phyloP scores from a whole-genome alignment of 495 filamentous ascomycete genomes.

The Penicillium angulare region DNA sequence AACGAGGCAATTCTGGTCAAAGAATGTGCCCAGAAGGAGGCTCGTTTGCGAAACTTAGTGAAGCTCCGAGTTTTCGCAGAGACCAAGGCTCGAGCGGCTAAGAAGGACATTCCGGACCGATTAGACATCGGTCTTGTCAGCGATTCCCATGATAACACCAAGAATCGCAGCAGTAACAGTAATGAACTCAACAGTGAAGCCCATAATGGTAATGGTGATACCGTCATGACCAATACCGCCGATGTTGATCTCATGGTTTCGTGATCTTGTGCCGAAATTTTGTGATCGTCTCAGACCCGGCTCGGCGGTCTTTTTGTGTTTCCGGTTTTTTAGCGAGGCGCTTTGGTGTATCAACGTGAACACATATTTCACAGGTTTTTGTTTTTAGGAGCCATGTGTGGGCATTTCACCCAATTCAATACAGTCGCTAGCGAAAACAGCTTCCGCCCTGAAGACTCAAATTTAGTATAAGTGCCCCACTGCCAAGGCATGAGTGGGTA shows the following conservation, averaged over 20 bases:
- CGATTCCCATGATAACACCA: conserved; percentile 32
- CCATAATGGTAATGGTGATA: conserved; percentile 37
- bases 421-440: too few species aligned
- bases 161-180: conserved; percentile 20
- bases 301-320: too few species aligned
- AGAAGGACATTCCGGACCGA: conserved; percentile 69
- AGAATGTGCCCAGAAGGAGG: conserved; percentile 70
- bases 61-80: conserved; percentile 85
- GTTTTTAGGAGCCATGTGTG: too few species aligned
- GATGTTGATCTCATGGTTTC: conserved; percentile 63
- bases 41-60: conserved; percentile 75
- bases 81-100: conserved; percentile 66
- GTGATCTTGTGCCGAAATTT: conserved; percentile 9
- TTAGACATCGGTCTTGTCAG: conserved; percentile 68
- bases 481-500: too few species aligned
- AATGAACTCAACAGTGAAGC: conserved; percentile 23
- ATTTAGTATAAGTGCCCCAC: too few species aligned
- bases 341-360: conserved; percentile 12
- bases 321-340: conserved; percentile 27
- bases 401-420: too few species aligned
- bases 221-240: conserved; percentile 44
- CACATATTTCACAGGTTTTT: neutral
- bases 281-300: neutral
- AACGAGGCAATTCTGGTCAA: conserved; percentile 81
- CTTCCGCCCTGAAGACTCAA: too few species aligned